phyloP scores from a whole-genome alignment of 164 flowering plant genomes.

The Aristolochia contorta region DNA sequence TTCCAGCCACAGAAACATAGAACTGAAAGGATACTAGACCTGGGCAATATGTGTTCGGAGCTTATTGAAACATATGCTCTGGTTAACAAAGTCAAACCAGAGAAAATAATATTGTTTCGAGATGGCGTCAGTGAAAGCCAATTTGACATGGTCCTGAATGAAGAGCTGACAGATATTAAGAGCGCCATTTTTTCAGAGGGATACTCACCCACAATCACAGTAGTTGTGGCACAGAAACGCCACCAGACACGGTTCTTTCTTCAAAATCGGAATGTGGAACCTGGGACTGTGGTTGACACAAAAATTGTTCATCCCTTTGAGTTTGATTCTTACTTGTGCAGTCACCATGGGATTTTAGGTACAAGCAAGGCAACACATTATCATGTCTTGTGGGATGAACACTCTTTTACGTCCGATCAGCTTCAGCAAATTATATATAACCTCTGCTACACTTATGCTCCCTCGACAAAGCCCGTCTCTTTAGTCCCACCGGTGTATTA shows the following conservation, averaged over 20 bases:
- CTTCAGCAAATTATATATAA: slow-evolving; percentile 60
- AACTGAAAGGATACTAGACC: slow-evolving; percentile 36
- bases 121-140: slow-evolving; percentile 88
- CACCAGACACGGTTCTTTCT: slow-evolving; percentile 68
- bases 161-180: slow-evolving; percentile 34
- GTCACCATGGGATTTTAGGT: slow-evolving; percentile 65
- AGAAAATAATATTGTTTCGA: slow-evolving; percentile 56
- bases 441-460: slow-evolving; percentile 71
- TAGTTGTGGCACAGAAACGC: slow-evolving; percentile 68
- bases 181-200: slow-evolving; percentile 14
- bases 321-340: slow-evolving; percentile 71
- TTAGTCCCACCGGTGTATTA: slow-evolving; percentile 78
- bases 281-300: slow-evolving; percentile 77
- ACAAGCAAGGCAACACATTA: slow-evolving; percentile 88
- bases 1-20: slow-evolving; percentile 43
- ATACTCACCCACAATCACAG: slow-evolving; percentile 49
- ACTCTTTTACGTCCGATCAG: slow-evolving; percentile 42
- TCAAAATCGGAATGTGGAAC: slow-evolving; percentile 34
- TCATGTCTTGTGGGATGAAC: slow-evolving; percentile 60
- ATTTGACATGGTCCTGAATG: slow-evolving; percentile 71
- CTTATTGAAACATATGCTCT: slow-evolving; percentile 37
- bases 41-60: slow-evolving; percentile 54
- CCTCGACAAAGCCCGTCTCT: slow-evolving; percentile 79
- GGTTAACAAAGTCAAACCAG: slow-evolving; percentile 33
- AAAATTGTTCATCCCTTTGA: slow-evolving; percentile 48